phyloP scores from a whole-genome alignment of 1,139 yeast genomes.

The Candida freyschussii region DNA sequence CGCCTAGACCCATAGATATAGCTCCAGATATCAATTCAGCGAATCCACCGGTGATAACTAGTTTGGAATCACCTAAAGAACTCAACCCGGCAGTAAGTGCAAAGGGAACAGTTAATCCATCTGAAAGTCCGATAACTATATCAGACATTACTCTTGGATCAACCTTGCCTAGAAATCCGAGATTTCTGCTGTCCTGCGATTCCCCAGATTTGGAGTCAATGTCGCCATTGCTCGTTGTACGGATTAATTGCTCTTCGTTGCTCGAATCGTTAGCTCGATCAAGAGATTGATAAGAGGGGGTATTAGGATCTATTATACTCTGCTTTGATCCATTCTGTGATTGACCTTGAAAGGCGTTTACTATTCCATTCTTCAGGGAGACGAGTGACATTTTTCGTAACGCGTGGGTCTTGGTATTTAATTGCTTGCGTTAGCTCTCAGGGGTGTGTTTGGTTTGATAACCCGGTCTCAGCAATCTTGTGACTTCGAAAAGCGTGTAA shows the following conservation, averaged over 20 bases:
- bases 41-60: conserved; percentile 82
- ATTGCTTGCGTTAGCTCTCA: too few relatives aligned
- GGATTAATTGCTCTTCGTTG: conserved; percentile 4
- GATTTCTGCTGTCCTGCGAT: conserved; percentile 2
- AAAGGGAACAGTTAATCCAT: conserved; percentile 80
- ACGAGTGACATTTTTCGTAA: conserved; percentile 35
- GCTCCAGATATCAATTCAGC: conserved; percentile 83
- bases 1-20: conserved; percentile 83
- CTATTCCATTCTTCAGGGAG: conserved; percentile 31
- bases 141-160: conserved; percentile 80
- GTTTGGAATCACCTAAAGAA: conserved; percentile 65
- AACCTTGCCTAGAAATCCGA: conserved; percentile 28
- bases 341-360: conserved; percentile 19
- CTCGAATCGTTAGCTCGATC: conserved; percentile 14
- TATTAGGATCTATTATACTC: conserved; percentile 17
- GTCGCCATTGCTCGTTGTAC: conserved; percentile 1
- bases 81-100: conserved; percentile 81
- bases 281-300: conserved; percentile 9
- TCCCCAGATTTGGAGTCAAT: conserved; percentile 5
- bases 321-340: conserved; percentile 15
- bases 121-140: conserved; percentile 72
- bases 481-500: too few relatives aligned
- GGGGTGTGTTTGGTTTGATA: too few relatives aligned
- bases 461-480: too few relatives aligned
- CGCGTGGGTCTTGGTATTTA: too few relatives aligned